Evolutionary conservation across 2,329 filamentous ascomycete species (phyloP), one percentile per base, ranked within the genome.

Genomic region (Epicoccum sorghinum): DNA sequence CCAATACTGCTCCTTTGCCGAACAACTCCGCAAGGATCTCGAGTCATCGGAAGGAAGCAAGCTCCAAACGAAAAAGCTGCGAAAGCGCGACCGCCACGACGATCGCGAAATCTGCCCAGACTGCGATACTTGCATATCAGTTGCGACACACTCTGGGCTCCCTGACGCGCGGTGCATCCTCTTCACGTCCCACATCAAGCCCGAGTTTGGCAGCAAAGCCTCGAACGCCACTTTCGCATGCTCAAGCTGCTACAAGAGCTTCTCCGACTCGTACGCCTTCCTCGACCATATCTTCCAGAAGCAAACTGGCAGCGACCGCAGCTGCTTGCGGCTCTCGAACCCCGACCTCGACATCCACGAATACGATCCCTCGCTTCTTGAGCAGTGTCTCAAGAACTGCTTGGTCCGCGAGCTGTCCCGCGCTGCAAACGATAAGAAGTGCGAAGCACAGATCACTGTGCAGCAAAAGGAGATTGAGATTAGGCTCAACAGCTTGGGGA

Each of bases 231-330:
- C 55, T 7, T 74, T 69, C 39, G 70, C 71, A 0, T 74, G 71
- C 50, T 67, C 62, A 12, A 67, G 69, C 54, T 74, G 71, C 52
- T 71, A 74, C 62, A 74, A 74, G 47, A 66, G 58, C 1, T 72
- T 73, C 14, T 60, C 67, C 23, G 69, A 72, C 29, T 71, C 69
- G 9, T 74, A 73, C 51, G 69, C 66, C 13, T 74, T 72, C 52
- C 61, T 74, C 3, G 71, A 74, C 24, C 71, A 74, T 36, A 53
- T 67, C 3, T 73, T 71, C 45, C 71, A 73, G 51, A 71, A 68
- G 47, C 66, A 72, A 33, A 68, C 68, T 33, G 67, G 69, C 4
- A 71, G 67, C 39, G 69, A 71, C 7, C 45, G 61, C 7, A 72
- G 68, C 41, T 74, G 71, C 45, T 50, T 68, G 40, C 60, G 61